Conservation (phyloP, 352 stramenopile species). For the Saprolegnia diclina region DNA sequence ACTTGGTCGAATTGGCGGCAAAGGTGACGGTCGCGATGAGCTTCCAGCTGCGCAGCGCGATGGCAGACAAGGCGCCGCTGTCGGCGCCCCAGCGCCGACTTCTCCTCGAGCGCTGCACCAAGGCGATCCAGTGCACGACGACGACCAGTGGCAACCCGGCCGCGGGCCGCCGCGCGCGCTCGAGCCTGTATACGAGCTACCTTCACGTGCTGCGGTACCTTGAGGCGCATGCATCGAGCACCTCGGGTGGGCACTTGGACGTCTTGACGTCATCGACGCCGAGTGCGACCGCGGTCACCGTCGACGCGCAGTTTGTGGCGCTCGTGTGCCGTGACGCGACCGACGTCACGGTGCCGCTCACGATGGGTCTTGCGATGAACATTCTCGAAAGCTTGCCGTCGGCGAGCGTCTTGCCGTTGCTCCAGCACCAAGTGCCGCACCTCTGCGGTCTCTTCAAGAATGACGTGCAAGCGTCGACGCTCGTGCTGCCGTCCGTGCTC, state of each 20-base stretch:
- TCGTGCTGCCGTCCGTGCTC: constrained; percentile 78
- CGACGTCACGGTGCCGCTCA: constrained; percentile 68
- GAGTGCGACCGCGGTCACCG: not conserved
- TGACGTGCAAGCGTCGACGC: constrained; percentile 63
- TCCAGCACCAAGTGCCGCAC: constrained; percentile 39
- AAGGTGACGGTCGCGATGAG: constrained; percentile 60
- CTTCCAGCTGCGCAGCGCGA: constrained; percentile 36
- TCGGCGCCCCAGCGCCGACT: constrained; percentile 13
- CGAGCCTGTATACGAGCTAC: constrained; percentile 69
- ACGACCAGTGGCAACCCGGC: constrained; percentile 60
- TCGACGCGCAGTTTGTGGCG: constrained; percentile 4
- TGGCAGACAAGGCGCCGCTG: not conserved
- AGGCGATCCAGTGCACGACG: constrained; percentile 53
- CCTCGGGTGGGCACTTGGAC: constrained; percentile 2
- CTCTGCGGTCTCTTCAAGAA: constrained; percentile 75
- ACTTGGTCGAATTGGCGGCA: constrained; percentile 71
- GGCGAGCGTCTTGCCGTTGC: not conserved
- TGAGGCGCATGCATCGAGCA: constrained; percentile 2
- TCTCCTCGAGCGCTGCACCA: constrained; percentile 61
- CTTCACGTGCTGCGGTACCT: constrained; percentile 50
- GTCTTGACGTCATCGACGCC: not conserved
- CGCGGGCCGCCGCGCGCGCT: constrained; percentile 66
- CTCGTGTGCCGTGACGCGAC: constrained; percentile 68
- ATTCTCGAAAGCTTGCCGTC: constrained; percentile 52
- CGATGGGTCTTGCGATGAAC: constrained; percentile 72